These are phyloP conservation scores for Lophiostoma macrostomum DNA, from an alignment of 495 filamentous ascomycete genomes.

Conservation along the genomic window DNA sequence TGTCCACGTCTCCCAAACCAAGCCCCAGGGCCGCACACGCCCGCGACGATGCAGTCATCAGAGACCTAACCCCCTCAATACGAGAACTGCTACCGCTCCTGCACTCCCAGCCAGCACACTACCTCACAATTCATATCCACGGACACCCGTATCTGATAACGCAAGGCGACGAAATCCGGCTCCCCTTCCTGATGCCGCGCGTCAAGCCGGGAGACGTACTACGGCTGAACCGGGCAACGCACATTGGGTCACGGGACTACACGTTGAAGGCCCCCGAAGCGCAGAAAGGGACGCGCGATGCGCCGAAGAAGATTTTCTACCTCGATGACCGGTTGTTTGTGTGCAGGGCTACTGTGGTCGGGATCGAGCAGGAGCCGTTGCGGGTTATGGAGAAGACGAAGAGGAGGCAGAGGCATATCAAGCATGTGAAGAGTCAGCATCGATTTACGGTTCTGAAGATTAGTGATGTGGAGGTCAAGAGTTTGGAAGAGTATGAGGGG, in stretches of 20 bases:
- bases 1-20: constrained; percentile 32
- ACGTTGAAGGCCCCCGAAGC: constrained; percentile 65
- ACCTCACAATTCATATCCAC: constrained; percentile 84
- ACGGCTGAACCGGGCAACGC: constrained; percentile 76
- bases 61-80: constrained; percentile 55
- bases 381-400: constrained; percentile 90
- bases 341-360: constrained; percentile 81
- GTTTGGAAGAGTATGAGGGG: constrained; percentile 54
- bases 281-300: constrained; percentile 47
- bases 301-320: constrained; percentile 41
- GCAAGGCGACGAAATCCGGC: constrained; percentile 75
- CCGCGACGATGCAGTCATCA: constrained; percentile 38
- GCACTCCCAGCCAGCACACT: constrained; percentile 73
- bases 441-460: constrained; percentile 81
- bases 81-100: constrained; percentile 72
- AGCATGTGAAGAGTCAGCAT: constrained; percentile 78
- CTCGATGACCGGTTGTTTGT: constrained; percentile 79
- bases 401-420: constrained; percentile 71
- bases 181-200: constrained; percentile 89
- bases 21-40: constrained; percentile 32
- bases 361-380: constrained; percentile 83
- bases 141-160: constrained; percentile 87
- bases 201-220: constrained; percentile 79
- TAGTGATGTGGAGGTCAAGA: constrained; percentile 71
- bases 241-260: constrained; percentile 82